Conservation (phyloP, 2,329 filamentous ascomycete genomes). For the Grosmannia huntii region DNA sequence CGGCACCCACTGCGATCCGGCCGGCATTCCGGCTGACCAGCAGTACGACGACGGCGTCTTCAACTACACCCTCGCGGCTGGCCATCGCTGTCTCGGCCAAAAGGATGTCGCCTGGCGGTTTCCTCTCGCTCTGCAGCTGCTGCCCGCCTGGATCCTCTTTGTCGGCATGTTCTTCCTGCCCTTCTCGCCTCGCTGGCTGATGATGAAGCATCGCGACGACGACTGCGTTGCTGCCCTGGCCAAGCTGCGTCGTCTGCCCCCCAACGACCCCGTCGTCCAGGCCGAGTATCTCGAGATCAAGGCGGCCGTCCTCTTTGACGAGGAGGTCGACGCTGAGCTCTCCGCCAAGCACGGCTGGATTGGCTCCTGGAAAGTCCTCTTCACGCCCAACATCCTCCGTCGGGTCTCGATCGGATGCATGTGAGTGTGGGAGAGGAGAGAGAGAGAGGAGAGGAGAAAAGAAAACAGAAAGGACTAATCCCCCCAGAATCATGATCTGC, state of each 20-base stretch:
- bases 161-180: constrained; percentile 43
- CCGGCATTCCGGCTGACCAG: not conserved
- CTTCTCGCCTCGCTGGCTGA: constrained; percentile 43
- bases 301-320: not conserved
- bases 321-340: not conserved
- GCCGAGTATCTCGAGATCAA: not conserved
- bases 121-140: constrained; percentile 30
- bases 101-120: constrained; percentile 33
- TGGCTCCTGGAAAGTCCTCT: too few relatives aligned
- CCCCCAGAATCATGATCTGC: not conserved
- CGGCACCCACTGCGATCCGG: constrained; percentile 28
- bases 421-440: too few relatives aligned
- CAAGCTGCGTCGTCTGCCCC: constrained; percentile 7
- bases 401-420: not conserved
- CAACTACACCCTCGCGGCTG: not conserved
- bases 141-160: constrained; percentile 35
- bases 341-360: not conserved
- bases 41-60: not conserved
- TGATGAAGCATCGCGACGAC: constrained; percentile 17
- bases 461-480: too few relatives aligned
- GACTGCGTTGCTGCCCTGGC: constrained; percentile 10
- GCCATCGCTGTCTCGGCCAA: not conserved
- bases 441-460: too few relatives aligned
- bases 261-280: not conserved
- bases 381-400: not conserved